phyloP scores from a whole-genome alignment of 106 monocot genomes.

The Allium sativum region DNA sequence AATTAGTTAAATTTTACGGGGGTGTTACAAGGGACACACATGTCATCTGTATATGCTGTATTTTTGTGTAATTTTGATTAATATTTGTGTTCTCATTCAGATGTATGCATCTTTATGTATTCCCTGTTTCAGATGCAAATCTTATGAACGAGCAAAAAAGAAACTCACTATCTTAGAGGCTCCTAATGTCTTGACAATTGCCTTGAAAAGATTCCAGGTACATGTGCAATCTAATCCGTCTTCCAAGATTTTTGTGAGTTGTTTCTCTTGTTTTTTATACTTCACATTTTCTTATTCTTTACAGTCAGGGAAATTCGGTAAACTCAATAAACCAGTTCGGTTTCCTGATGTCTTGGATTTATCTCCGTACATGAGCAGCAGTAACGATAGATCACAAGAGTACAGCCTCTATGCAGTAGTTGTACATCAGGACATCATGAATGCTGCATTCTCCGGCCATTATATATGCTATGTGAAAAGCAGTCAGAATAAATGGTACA shows the following conservation, averaged over 20 bases:
- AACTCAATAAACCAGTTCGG: constrained; percentile 55
- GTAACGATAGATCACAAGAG: constrained; percentile 30
- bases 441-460: constrained; percentile 86
- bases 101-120: neutral
- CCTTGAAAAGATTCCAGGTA: constrained; percentile 73
- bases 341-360: constrained; percentile 49
- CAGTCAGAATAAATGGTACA: constrained; percentile 60
- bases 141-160: constrained; percentile 63
- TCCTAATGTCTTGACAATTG: constrained; percentile 65
- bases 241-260: neutral
- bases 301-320: constrained; percentile 77
- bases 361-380: constrained; percentile 37
- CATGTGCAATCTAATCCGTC: neutral
- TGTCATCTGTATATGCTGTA: too few relatives aligned
- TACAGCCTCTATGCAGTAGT: constrained; percentile 83
- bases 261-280: neutral
- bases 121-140: constrained; percentile 41
- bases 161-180: constrained; percentile 46
- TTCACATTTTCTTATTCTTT: neutral
- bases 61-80: too few relatives aligned
- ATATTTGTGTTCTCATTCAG: too few relatives aligned
- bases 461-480: constrained; percentile 83
- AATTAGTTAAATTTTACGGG: too few relatives aligned
- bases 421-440: constrained; percentile 79
- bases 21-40: too few relatives aligned